These are phyloP conservation scores for Fabrea salina DNA, from an alignment of 169 alveolate species.

Conservation along the genomic window DNA sequence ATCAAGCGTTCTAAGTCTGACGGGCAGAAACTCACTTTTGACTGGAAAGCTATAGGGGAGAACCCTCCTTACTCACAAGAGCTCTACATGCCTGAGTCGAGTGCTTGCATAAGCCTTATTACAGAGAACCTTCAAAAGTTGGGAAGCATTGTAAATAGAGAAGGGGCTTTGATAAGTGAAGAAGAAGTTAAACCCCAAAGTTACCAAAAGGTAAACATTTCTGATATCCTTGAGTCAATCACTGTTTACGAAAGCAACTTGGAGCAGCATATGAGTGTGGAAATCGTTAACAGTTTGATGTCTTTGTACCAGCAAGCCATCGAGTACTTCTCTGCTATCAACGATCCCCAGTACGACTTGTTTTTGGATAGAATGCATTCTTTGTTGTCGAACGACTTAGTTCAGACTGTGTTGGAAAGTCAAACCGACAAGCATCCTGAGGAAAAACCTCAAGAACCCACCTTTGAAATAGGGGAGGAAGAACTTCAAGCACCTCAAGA, in stretches of 20 bases:
- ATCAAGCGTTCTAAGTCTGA: neutral
- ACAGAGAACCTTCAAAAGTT: neutral
- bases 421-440: neutral
- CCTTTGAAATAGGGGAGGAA: neutral
- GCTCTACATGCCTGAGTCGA: neutral
- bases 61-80: neutral
- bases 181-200: too few relatives aligned
- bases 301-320: conserved; percentile 48
- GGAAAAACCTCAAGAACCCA: neutral
- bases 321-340: conserved; percentile 46
- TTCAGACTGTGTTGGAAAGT: conserved; percentile 2
- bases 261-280: conserved; percentile 38
- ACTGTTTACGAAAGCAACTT: conserved; percentile 36
- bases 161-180: too few relatives aligned
- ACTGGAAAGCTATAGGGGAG: neutral
- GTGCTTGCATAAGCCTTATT: neutral
- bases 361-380: conserved; percentile 38
- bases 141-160: conserved; percentile 13
- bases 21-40: neutral
- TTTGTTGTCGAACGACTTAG: conserved; percentile 29
- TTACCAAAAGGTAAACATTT: conserved; percentile 31
- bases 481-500: neutral
- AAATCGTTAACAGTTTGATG: conserved; percentile 44
- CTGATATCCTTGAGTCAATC: conserved; percentile 38
- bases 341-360: conserved; percentile 32